These are phyloP conservation scores for Eutypella sp. DNA, from an alignment of 2,329 filamentous ascomycete genomes.

Conservation along the genomic window DNA sequence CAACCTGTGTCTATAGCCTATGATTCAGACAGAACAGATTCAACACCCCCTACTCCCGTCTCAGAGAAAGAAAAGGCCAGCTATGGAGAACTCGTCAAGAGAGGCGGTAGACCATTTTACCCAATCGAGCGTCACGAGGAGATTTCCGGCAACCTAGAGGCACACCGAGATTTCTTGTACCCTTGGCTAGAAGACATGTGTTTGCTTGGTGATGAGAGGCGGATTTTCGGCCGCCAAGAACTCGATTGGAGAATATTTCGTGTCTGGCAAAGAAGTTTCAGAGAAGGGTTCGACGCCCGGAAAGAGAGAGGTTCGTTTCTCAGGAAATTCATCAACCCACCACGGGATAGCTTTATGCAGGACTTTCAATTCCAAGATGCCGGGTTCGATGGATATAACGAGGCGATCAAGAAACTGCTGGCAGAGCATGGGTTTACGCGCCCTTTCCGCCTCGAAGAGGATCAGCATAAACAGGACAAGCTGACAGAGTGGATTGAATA, in stretches of 20 bases:
- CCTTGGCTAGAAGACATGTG: not conserved
- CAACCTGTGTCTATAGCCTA: too few species aligned
- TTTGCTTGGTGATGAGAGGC: not conserved
- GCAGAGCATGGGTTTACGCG: too few species aligned
- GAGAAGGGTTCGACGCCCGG: not conserved
- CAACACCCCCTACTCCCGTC: not conserved
- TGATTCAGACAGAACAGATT: not conserved
- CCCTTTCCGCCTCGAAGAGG: too few species aligned
- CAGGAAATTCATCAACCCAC: not conserved
- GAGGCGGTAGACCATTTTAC: not conserved
- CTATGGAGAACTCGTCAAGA: not conserved
- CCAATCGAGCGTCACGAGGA: not conserved
- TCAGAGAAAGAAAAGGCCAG: not conserved
- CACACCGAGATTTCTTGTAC: not conserved
- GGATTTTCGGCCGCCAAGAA: not conserved
- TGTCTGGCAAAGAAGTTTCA: not conserved
- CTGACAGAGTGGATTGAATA: too few species aligned
- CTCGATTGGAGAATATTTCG: too few species aligned
- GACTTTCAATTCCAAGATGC: not conserved
- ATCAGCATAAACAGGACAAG: too few species aligned
- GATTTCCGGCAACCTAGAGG: not conserved
- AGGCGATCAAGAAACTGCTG: too few species aligned
- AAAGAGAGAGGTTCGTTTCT: not conserved
- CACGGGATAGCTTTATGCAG: not conserved
- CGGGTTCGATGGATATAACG: too few species aligned